phyloP scores from a whole-genome alignment of 1,284 basidiomycete species.

The Psilocybe mexicana region DNA sequence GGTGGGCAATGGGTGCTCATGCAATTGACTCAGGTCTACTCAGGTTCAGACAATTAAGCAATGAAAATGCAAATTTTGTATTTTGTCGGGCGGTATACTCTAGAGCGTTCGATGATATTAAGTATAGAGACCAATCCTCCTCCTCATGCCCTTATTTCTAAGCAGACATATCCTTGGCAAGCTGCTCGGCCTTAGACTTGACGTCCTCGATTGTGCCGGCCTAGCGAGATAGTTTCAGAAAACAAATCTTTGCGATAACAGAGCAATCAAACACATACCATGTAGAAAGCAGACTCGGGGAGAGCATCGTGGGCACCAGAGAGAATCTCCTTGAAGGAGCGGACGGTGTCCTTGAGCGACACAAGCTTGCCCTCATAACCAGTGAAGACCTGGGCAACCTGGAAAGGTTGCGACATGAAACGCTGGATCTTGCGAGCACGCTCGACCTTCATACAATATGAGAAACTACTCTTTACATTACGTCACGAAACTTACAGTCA shows the following conservation, averaged over 20 bases:
- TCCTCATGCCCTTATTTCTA: conserved; percentile 30
- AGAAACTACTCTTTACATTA: neutral
- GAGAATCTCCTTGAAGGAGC: conserved; percentile 96
- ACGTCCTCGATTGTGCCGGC: conserved; percentile 93
- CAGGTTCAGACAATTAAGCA: neutral
- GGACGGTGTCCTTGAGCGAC: conserved; percentile 88
- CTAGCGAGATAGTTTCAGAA: conserved; percentile 27
- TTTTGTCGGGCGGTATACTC: conserved; percentile 22
- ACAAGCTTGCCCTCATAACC: conserved; percentile 98
- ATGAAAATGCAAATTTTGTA: conserved; percentile 19
- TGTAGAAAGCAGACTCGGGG: conserved; percentile 95
- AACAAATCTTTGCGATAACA: conserved; percentile 6
- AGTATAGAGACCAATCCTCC: conserved; percentile 14
- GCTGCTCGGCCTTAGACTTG: conserved; percentile 94
- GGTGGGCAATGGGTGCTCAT: no score
- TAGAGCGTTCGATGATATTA: conserved; percentile 15
- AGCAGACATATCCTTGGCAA: conserved; percentile 88
- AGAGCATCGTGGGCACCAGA: conserved; percentile 85
- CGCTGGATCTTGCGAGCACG: conserved; percentile 90
- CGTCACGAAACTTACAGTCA: conserved; percentile 69
- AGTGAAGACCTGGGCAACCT: conserved; percentile 99
- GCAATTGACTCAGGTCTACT: neutral
- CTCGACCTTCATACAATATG: conserved; percentile 57
- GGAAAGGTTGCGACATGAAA: conserved; percentile 99
- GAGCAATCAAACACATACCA: conserved; percentile 44